These are phyloP conservation scores for Boletus tomentosulus DNA, from an alignment of 768 basidiomycete genomes.

Conservation along the genomic window DNA sequence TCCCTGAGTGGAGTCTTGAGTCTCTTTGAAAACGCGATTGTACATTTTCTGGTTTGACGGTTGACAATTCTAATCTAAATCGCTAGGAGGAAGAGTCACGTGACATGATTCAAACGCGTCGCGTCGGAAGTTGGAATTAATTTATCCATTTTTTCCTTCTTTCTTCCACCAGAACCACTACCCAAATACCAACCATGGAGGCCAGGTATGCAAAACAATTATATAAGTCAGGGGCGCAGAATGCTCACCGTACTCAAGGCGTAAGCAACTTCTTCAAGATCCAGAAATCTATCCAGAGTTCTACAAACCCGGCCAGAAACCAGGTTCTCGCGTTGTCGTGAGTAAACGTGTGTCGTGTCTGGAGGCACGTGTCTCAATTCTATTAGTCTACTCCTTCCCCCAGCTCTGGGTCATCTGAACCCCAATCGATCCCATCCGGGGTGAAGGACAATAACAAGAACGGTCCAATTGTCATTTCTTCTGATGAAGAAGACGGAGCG, in stretches of 20 bases:
- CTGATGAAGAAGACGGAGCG: slow-evolving; percentile 25
- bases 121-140: slow-evolving; percentile 8
- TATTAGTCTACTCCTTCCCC: slow-evolving; percentile 25
- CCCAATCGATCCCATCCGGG: slow-evolving; percentile 15
- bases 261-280: slow-evolving; percentile 24
- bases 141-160: background rate
- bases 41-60: no score
- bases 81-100: background rate
- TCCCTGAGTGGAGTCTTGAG: no score
- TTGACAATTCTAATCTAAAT: no score
- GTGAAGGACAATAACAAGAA: slow-evolving; percentile 6
- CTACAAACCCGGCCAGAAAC: slow-evolving; percentile 19
- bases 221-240: no score
- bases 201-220: slow-evolving; percentile 14
- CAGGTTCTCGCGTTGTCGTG: slow-evolving; percentile 18
- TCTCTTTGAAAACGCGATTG: no score
- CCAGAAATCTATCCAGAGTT: slow-evolving; percentile 30
- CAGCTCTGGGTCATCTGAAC: slow-evolving; percentile 16
- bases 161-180: slow-evolving; percentile 5
- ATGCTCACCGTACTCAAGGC: slow-evolving; percentile 11
- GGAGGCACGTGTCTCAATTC: background rate
- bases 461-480: slow-evolving; percentile 27
- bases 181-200: slow-evolving; percentile 18
- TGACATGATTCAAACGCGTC: slow-evolving; percentile 24
- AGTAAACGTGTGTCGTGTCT: slow-evolving; percentile 1